These are phyloP conservation scores for Plasmodium reichenowi DNA, from an alignment of 169 alveolate species.

Conservation along the genomic window DNA sequence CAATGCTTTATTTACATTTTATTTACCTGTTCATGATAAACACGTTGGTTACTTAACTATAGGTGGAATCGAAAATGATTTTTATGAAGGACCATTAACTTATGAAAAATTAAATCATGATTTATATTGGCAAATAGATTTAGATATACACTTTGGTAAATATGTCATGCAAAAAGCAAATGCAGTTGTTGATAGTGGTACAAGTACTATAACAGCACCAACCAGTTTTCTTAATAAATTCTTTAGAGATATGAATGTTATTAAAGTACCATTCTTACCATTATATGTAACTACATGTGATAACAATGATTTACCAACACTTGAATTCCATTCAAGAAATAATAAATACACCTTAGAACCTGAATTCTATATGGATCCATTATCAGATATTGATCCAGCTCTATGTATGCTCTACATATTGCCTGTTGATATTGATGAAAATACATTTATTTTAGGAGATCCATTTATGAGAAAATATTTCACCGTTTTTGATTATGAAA, in stretches of 20 bases:
- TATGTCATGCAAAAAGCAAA: conserved; percentile 19
- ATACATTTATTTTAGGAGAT: conserved; percentile 72
- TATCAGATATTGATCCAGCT: conserved; percentile 17
- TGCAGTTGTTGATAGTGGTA: conserved; percentile 69
- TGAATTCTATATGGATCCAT: conserved; percentile 33
- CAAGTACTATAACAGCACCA: conserved; percentile 68
- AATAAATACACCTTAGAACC: conserved; percentile 64
- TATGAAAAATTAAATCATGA: conserved; percentile 73
- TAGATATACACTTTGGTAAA: conserved; percentile 44
- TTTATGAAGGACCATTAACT: conserved; percentile 47
- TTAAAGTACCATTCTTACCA: conserved; percentile 67
- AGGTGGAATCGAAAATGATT: conserved; percentile 68
- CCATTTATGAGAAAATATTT: conserved; percentile 76
- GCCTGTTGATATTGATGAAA: conserved; percentile 34
- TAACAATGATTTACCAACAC: conserved; percentile 19
- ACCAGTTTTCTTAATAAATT: conserved; percentile 29
- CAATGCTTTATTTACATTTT: conserved; percentile 61
- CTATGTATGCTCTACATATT: conserved; percentile 21
- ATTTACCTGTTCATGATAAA: conserved; percentile 32
- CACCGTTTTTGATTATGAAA: conserved; percentile 76
- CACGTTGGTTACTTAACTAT: conserved; percentile 53
- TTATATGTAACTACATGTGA: conserved; percentile 34
- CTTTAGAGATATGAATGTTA: conserved; percentile 10
- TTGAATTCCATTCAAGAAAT: conserved; percentile 26
- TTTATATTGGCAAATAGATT: conserved; percentile 58